These are phyloP conservation scores for Apocynum venetum DNA, from an alignment of 257 asterid species.

Conservation along the genomic window DNA sequence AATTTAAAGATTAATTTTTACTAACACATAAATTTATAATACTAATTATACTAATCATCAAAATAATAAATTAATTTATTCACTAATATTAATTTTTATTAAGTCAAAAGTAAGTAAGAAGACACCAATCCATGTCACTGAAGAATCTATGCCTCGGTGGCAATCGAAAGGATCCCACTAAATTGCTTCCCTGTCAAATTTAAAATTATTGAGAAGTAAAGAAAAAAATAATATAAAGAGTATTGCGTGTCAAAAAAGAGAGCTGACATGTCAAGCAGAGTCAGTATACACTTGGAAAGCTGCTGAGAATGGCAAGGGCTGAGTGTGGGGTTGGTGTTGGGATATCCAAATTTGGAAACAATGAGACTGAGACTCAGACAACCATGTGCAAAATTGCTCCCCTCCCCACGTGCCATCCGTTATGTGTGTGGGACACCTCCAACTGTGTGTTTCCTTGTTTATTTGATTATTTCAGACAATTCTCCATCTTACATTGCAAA, in stretches of 20 bases:
- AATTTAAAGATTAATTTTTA: no score
- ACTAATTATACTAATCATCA: no score
- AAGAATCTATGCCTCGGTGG: conserved; percentile 7
- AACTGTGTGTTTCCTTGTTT: not conserved
- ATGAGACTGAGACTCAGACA: conserved; percentile 10
- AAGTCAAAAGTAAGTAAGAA: no score
- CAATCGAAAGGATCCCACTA: conserved; percentile 7
- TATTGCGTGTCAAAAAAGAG: conserved; percentile 11
- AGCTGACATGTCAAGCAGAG: conserved; percentile 19
- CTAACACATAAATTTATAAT: no score
- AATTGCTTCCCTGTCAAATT: not conserved
- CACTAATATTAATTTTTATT: no score
- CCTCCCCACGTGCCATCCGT: conserved; percentile 25
- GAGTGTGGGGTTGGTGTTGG: not conserved
- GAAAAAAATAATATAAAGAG: not conserved
- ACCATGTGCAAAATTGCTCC: conserved; percentile 18
- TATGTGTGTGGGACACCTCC: conserved; percentile 18
- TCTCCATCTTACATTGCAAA: not conserved
- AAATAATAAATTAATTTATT: no score
- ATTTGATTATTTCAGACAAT: not conserved
- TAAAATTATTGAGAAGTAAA: not conserved
- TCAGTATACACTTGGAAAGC: conserved; percentile 15
- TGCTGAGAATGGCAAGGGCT: conserved; percentile 8
- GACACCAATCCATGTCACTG: not conserved
- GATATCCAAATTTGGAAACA: conserved; percentile 20